Conservation (phyloP, 2,329 filamentous ascomycete genomes). For the Trichoderma asperellum region DNA sequence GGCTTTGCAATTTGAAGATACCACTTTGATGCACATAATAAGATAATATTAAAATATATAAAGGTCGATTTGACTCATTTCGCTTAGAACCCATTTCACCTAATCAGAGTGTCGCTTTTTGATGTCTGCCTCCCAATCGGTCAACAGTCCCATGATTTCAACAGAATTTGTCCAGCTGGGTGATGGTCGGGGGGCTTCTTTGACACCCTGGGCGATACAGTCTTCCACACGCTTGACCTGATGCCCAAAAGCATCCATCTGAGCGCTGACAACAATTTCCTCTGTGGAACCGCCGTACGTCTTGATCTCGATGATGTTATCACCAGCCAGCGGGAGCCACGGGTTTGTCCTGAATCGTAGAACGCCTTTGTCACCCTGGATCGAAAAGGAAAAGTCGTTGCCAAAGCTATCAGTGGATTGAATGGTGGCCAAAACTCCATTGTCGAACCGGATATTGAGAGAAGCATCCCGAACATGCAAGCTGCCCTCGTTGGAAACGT, state of each 20-base stretch:
- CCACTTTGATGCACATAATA: background rate
- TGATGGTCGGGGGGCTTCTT: constrained; percentile 34
- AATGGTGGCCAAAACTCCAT: constrained; percentile 34
- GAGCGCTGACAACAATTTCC: constrained; percentile 32
- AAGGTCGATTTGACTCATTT: background rate
- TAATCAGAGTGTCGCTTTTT: constrained; percentile 19
- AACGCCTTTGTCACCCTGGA: constrained; percentile 35
- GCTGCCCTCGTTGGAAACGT: constrained; percentile 32
- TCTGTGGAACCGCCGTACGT: constrained; percentile 34
- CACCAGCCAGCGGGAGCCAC: constrained; percentile 36
- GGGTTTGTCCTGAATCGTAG: constrained; percentile 37
- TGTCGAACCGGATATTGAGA: constrained; percentile 34
- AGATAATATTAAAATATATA: background rate
- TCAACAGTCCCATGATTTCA: constrained; percentile 37
- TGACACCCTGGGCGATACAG: constrained; percentile 30
- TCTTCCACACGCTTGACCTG: constrained; percentile 37
- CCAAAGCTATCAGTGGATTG: constrained; percentile 38
- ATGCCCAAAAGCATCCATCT: constrained; percentile 35
- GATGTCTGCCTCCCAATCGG: constrained; percentile 35
- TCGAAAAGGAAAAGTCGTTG: constrained; percentile 35
- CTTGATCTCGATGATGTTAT: constrained; percentile 35
- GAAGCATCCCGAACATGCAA: constrained; percentile 35
- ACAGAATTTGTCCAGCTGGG: constrained; percentile 35
- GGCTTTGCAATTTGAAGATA: constrained; percentile 57
- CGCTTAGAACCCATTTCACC: background rate